Evolutionary conservation across 306 rosid genomes (phyloP).

Genomic region (Cicer yamashitae): DNA sequence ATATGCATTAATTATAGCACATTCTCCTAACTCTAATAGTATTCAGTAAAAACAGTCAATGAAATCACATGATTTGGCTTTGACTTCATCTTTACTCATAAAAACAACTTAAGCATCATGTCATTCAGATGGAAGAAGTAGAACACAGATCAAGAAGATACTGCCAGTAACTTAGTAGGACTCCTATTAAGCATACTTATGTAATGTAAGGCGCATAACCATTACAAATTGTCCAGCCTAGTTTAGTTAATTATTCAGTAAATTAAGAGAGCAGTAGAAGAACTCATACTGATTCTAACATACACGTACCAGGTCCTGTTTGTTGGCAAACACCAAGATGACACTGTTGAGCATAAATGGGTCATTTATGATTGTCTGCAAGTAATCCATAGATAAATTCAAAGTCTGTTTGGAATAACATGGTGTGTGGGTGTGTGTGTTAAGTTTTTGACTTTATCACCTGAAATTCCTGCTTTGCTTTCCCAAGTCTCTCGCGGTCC

Average conservation of each 20-base stretch:
- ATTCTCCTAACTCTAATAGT: constrained; percentile 8
- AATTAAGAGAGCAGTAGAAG: too few species aligned
- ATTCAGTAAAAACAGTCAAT: constrained; percentile 31
- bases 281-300: too few species aligned
- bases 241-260: too few species aligned
- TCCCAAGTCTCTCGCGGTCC: constrained; percentile 89
- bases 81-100: constrained; percentile 23
- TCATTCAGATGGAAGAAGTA: constrained; percentile 30
- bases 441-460: constrained; percentile 48
- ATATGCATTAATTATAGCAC: constrained; percentile 22
- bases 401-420: constrained; percentile 40
- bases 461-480: constrained; percentile 96
- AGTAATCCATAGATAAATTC: constrained; percentile 44
- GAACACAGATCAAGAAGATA: constrained; percentile 21
- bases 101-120: not conserved
- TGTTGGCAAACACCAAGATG: constrained; percentile 96
- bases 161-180: too few species aligned
- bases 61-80: constrained; percentile 29
- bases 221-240: too few species aligned
- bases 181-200: too few species aligned
- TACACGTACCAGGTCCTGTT: constrained; percentile 93
- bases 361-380: constrained; percentile 94
- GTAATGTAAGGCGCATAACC: too few species aligned
- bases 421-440: not conserved
- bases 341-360: constrained; percentile 98